Percentiles rank a stretch among this genome's conserved stretches.
Conservation (phyloP, 1,284 basidiomycete species). For the Ceratobasidium sp. region DNA sequence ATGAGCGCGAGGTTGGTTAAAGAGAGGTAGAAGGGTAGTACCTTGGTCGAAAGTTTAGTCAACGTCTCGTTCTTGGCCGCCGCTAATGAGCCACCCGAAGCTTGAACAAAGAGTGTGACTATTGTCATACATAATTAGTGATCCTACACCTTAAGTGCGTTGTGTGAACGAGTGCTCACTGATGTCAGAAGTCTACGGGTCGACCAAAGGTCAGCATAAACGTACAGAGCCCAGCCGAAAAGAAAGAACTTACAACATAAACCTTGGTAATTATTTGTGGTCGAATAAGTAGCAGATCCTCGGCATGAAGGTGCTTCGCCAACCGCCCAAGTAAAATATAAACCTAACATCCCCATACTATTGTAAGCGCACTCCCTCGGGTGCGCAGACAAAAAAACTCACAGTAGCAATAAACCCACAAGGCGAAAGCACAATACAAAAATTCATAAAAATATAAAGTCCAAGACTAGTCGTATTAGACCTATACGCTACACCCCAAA, state of each 20-base stretch:
- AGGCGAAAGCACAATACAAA: slow-evolving; percentile 15
- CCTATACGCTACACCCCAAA: slow-evolving; percentile 6
- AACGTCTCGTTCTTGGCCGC: neutral
- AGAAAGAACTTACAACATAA: neutral
- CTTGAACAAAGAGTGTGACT: slow-evolving; percentile 29
- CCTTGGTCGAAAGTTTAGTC: neutral
- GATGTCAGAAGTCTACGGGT: slow-evolving; percentile 14
- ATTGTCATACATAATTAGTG: neutral
- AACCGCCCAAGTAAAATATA: slow-evolving; percentile 23
- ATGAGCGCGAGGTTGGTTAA: neutral
- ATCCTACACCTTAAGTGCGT: neutral
- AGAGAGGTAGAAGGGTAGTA: neutral
- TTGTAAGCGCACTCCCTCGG: neutral
- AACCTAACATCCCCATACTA: neutral
- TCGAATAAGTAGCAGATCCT: slow-evolving; percentile 15
- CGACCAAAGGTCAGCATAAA: neutral
- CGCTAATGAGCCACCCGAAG: neutral
- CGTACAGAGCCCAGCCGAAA: neutral
- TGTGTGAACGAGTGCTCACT: neutral
- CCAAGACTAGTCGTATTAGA: neutral
- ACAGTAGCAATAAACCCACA: slow-evolving; percentile 28
- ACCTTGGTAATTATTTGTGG: slow-evolving; percentile 13
- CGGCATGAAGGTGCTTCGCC: neutral
- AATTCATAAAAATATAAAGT: slow-evolving; percentile 7
- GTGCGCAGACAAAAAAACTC: neutral